Evolutionary conservation across 164 flowering plant genomes (phyloP).

Genomic region (Amborella trichopoda): DNA sequence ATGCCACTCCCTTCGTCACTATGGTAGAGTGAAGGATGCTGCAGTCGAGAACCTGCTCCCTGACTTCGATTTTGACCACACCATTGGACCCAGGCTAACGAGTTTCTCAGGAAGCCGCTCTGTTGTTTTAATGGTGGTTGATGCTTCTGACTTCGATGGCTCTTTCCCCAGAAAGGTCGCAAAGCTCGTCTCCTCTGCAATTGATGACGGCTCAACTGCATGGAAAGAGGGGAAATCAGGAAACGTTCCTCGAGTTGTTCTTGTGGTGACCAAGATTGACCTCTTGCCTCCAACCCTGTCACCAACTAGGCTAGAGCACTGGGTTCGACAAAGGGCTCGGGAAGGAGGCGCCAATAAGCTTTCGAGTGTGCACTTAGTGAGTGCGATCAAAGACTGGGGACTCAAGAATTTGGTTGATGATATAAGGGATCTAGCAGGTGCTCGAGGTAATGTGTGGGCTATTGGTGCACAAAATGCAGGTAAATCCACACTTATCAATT

Average conservation of each 20-base stretch:
- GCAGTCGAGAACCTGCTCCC: slow-evolving; percentile 78
- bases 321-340: slow-evolving; percentile 79
- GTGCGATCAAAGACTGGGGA: slow-evolving; percentile 82
- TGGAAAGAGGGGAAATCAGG: slow-evolving; percentile 90
- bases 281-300: slow-evolving; percentile 48
- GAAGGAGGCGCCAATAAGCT: slow-evolving; percentile 67
- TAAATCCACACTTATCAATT: slow-evolving; percentile 80
- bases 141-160: slow-evolving; percentile 86
- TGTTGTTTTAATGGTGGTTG: slow-evolving; percentile 80
- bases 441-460: slow-evolving; percentile 87
- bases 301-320: slow-evolving; percentile 69
- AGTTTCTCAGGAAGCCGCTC: slow-evolving; percentile 42
- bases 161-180: slow-evolving; percentile 78
- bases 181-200: slow-evolving; percentile 41
- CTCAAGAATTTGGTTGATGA: slow-evolving; percentile 69
- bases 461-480: slow-evolving; percentile 96
- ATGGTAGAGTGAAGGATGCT: slow-evolving; percentile 72
- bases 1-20: slow-evolving; percentile 75
- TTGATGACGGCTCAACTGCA: slow-evolving; percentile 53
- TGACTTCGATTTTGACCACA: slow-evolving; percentile 90
- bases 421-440: slow-evolving; percentile 51
- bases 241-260: slow-evolving; percentile 74
- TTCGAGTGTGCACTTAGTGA: slow-evolving; percentile 73
- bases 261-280: slow-evolving; percentile 87
- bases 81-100: slow-evolving; percentile 61